Percentiles rank a stretch among this genome's conserved stretches.
Conservation (phyloP, 2,329 filamentous ascomycete genomes). For the Metarhizium humberi region DNA sequence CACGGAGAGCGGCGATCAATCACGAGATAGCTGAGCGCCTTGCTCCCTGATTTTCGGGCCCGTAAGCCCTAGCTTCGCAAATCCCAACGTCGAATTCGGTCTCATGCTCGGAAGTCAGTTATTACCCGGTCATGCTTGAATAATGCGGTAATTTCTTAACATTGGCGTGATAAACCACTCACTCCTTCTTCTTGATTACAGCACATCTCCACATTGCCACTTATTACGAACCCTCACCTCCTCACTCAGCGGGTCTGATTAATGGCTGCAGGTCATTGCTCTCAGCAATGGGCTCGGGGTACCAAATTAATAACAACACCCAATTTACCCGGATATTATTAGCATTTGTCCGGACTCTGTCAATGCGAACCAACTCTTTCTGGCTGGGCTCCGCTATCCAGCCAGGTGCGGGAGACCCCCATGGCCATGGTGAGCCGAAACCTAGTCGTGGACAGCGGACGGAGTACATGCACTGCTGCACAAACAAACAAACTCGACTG, state of each 20-base stretch:
- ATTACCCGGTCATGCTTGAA: neutral
- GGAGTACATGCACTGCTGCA: neutral
- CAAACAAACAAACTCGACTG: neutral
- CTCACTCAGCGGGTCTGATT: neutral
- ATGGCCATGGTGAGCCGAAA: neutral
- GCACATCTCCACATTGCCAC: neutral
- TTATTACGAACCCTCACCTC: neutral
- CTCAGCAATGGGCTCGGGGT: neutral
- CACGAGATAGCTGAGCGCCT: too few relatives aligned
- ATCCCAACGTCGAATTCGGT: neutral
- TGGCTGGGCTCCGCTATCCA: neutral
- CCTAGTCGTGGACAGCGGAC: neutral
- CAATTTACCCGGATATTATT: neutral
- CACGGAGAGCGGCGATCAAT: too few relatives aligned
- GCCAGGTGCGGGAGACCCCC: neutral
- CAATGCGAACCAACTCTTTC: neutral
- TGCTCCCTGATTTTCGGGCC: too few relatives aligned
- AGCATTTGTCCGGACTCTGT: neutral
- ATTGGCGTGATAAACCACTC: neutral
- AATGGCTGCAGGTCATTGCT: neutral
- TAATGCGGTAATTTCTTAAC: neutral
- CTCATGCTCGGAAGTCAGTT: neutral
- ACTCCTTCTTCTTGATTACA: neutral
- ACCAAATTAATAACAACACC: neutral
- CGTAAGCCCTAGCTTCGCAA: too few relatives aligned